A percentile compares a stretch with the other conserved stretches of the same genome.
These are phyloP conservation scores for Neofusicoccum laricinum DNA, from an alignment of 2,329 filamentous ascomycete species.

Conservation along the genomic window DNA sequence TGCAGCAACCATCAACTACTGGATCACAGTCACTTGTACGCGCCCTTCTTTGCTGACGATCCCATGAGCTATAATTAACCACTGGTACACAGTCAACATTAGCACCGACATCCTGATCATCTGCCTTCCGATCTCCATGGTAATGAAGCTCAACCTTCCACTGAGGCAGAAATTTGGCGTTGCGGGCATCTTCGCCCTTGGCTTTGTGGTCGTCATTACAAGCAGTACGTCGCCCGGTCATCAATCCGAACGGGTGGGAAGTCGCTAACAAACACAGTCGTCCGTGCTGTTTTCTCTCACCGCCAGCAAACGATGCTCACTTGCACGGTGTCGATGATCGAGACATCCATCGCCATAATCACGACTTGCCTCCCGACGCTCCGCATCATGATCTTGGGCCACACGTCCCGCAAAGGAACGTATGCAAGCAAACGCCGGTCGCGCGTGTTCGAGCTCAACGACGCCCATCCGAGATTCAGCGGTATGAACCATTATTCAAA, in stretches of 20 bases:
- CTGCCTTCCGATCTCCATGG: slow-evolving; percentile 36
- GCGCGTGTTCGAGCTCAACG: slow-evolving; percentile 1
- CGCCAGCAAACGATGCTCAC: slow-evolving; percentile 37
- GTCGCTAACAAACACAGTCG: slow-evolving; percentile 18
- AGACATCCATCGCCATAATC: slow-evolving; percentile 41
- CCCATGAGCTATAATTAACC: not conserved
- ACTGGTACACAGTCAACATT: slow-evolving; percentile 6
- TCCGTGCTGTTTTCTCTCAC: slow-evolving; percentile 36
- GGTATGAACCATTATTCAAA: not conserved
- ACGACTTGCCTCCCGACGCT: slow-evolving; percentile 35
- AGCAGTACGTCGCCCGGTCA: slow-evolving; percentile 21
- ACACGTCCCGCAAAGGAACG: slow-evolving; percentile 13
- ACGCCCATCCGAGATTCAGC: not conserved
- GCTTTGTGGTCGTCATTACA: slow-evolving; percentile 31
- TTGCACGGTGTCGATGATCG: slow-evolving; percentile 40
- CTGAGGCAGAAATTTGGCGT: slow-evolving; percentile 34
- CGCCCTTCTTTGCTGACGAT: not conserved
- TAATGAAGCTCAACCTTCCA: slow-evolving; percentile 35
- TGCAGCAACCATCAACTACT: slow-evolving; percentile 10
- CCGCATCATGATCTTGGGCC: slow-evolving; percentile 14
- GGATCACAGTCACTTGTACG: slow-evolving; percentile 12
- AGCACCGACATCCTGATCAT: slow-evolving; percentile 23
- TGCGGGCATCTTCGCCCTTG: slow-evolving; percentile 30
- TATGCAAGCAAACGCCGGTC: not conserved
- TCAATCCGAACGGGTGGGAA: not conserved